Base-by-base conservation (phyloP, 2,329 filamentous ascomycete species). In the Cadophora gregata region DNA sequence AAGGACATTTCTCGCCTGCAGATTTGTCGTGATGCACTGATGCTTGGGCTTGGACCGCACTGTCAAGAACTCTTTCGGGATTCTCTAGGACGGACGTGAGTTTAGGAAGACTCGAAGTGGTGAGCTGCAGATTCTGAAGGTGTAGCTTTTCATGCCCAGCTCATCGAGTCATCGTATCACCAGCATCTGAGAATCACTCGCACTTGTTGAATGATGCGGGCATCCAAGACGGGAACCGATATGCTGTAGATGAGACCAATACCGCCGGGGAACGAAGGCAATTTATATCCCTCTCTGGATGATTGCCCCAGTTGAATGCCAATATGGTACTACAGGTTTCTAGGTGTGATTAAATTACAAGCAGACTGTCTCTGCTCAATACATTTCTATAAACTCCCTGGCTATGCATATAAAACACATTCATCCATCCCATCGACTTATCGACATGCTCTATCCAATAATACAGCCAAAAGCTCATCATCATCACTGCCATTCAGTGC, bases 371-470 rank as follows among this genome's bases (percentile, higher is more conserved):
- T 45, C 31, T 55, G 31, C 38, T 16, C 24, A 29, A 59, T 50
- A 59, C 24, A 64, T 59, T 61, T 65, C 48, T 65, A 65, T 58
- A 55, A 24, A 65, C 63, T 60, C 63, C 63, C 31, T 61, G 24
- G 63, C 63, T 56, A 65, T 65, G 63, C 63, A 65, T 53, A 33
- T 61, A 56, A 29, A 56, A 16, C 47, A 51, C 63, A 53, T 56
- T 38, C 31, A 31, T 51, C 47, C 33, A 48, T 38, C 36, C 36
- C n/a, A 48, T 33, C 45, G 14, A 27, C 45, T 19, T 53, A 24
- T 59, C 53, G 10, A 25, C 45, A 25, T 53, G 33, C 25, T 45
- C 63, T 55, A 59, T 51, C 55, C 31, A 59, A 59, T 53, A 64
- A 53, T 64, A 59, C 55, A 64, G 55, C 62, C 33, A 45, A 59